Percentiles rank a stretch among this genome's conserved stretches.
These are phyloP conservation scores for Kodamaea nitidulidarum DNA, from an alignment of 805 yeast species.

Conservation along the genomic window DNA sequence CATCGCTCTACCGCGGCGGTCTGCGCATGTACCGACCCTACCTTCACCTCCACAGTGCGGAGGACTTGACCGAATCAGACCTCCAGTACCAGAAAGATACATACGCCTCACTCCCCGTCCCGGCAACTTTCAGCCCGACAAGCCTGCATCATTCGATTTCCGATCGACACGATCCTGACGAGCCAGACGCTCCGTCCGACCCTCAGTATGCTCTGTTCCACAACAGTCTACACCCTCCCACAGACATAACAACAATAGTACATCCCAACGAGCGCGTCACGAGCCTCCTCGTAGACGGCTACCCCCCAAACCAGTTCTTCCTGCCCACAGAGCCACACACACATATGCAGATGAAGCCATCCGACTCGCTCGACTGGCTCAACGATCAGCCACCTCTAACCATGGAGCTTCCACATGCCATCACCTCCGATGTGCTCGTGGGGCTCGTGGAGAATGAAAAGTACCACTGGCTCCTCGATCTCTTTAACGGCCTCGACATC, in stretches of 20 bases:
- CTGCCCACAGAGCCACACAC: background rate
- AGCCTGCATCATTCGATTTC: background rate
- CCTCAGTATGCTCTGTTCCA: no score
- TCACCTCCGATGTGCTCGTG: slow-evolving; percentile 19
- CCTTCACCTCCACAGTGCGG: slow-evolving; percentile 25
- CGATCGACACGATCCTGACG: background rate
- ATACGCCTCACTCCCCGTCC: slow-evolving; percentile 10
- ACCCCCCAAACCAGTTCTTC: background rate
- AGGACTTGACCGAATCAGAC: slow-evolving; percentile 33
- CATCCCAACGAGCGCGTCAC: slow-evolving; percentile 1
- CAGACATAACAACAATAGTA: background rate
- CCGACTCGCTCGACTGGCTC: background rate
- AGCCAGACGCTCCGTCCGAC: background rate
- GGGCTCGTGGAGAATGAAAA: slow-evolving; percentile 28
- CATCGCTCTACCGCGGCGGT: slow-evolving; percentile 37
- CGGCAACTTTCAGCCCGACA: background rate
- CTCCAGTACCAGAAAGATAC: slow-evolving; percentile 24
- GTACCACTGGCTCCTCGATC: slow-evolving; percentile 37
- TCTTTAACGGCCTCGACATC: slow-evolving; percentile 34
- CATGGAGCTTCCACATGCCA: slow-evolving; percentile 10
- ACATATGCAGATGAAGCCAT: background rate
- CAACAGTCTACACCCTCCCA: no score
- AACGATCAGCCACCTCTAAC: slow-evolving; percentile 3
- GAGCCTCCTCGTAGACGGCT: background rate
- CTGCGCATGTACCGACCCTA: slow-evolving; percentile 28